Conservation (phyloP, 345 rosid genomes). For the Aurinia saxatilis region DNA sequence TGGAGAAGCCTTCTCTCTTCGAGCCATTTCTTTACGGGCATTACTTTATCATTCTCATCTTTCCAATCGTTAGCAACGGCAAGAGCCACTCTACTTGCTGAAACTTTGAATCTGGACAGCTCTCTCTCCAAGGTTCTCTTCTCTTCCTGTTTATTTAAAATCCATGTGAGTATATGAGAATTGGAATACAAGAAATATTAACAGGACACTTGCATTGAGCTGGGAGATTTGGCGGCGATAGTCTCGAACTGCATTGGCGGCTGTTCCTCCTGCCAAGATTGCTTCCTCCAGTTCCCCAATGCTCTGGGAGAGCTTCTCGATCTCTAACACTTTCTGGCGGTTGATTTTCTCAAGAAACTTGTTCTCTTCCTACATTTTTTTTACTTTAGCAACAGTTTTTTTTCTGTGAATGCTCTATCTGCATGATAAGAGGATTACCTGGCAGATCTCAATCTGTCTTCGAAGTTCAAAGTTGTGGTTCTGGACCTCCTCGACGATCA, state of each 20-base stretch:
- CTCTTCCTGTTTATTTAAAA: constrained; percentile 50
- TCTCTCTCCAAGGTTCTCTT: constrained; percentile 92
- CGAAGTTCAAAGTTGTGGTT: constrained; percentile 82
- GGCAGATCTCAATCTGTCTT: constrained; percentile 86
- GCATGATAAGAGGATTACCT: constrained; percentile 27
- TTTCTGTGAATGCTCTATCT: neutral
- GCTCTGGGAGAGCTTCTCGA: constrained; percentile 81
- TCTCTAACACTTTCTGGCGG: constrained; percentile 84
- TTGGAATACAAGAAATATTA: neutral
- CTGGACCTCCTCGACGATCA: constrained; percentile 91
- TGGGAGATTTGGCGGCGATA: constrained; percentile 65
- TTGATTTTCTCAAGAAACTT: constrained; percentile 83
- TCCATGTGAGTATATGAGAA: neutral
- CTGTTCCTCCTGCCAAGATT: constrained; percentile 72
- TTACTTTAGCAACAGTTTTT: neutral
- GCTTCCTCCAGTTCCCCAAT: constrained; percentile 80
- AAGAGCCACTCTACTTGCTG: constrained; percentile 74
- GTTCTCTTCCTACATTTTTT: constrained; percentile 66
- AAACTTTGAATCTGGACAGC: constrained; percentile 77
- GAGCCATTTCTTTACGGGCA: constrained; percentile 90
- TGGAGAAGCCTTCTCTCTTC: constrained; percentile 83
- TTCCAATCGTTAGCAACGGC: constrained; percentile 96
- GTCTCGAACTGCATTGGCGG: constrained; percentile 77
- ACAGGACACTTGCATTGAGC: constrained; percentile 45
- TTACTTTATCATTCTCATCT: constrained; percentile 84